phyloP scores from a whole-genome alignment of 2,329 filamentous ascomycete species.

The Colletotrichum karsti region DNA sequence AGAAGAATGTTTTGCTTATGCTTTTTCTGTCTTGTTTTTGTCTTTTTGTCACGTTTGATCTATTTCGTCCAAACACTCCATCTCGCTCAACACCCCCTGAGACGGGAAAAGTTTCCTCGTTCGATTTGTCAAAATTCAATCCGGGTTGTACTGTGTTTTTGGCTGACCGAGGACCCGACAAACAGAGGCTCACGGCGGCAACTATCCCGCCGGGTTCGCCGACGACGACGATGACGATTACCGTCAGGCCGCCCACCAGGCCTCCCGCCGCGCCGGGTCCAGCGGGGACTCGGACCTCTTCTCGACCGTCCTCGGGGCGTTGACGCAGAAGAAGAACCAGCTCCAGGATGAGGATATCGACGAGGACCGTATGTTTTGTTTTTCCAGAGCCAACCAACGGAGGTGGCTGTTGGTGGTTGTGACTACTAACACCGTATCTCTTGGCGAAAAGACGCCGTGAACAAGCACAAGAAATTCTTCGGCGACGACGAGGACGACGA shows the following conservation, averaged over 20 bases:
- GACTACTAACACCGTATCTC: neutral
- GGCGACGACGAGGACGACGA: constrained; percentile 56
- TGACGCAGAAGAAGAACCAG: constrained; percentile 58
- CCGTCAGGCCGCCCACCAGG: constrained; percentile 55
- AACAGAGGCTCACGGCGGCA: constrained; percentile 41
- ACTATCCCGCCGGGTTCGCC: constrained; percentile 41
- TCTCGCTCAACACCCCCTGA: neutral
- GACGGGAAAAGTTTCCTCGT: too few species aligned
- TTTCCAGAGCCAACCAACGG: too few species aligned
- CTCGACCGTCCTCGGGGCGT: constrained; percentile 53
- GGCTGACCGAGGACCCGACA: neutral
- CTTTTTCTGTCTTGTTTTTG: neutral
- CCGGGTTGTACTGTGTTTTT: too few species aligned
- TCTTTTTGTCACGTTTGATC: neutral
- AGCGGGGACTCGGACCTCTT: constrained; percentile 59
- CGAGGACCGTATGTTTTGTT: constrained; percentile 52
- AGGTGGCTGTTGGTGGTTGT: neutral
- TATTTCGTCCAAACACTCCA: neutral
- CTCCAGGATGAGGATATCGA: constrained; percentile 56
- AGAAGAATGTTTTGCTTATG: neutral
- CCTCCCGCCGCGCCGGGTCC: constrained; percentile 53
- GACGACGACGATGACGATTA: constrained; percentile 57
- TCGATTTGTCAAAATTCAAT: too few species aligned
- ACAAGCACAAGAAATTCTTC: constrained; percentile 81
- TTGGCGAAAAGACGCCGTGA: constrained; percentile 65